phyloP scores from a whole-genome alignment of 2,329 filamentous ascomycete genomes.

The Paracoccidioides lutzii region DNA sequence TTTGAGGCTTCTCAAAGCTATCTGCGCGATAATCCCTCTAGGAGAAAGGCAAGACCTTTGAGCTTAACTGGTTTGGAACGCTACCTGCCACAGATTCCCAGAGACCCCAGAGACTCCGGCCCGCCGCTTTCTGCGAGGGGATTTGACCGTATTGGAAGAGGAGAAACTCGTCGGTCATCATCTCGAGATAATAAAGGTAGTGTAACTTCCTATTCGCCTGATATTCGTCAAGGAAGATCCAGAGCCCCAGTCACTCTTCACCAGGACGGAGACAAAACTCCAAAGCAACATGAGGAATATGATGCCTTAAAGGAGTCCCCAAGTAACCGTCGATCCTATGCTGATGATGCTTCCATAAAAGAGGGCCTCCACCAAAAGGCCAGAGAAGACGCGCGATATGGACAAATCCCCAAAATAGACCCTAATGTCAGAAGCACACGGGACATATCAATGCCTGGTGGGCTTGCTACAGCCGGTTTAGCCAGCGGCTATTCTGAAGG shows the following conservation, averaged over 20 bases:
- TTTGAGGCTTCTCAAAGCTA: conserved; percentile 22
- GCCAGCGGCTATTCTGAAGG: conserved; percentile 25
- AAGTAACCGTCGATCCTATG: conserved; percentile 7
- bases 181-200: conserved; percentile 16
- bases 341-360: conserved; percentile 3
- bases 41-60: conserved; percentile 23
- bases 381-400: neutral
- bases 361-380: conserved; percentile 2
- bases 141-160: conserved; percentile 19
- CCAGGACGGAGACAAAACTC: conserved; percentile 35
- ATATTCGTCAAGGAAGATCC: conserved; percentile 22
- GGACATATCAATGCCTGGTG: conserved; percentile 9
- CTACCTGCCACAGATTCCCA: conserved; percentile 15
- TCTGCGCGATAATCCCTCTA: conserved; percentile 20
- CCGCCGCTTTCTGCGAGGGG: conserved; percentile 28
- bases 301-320: conserved; percentile 31
- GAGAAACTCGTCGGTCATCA: conserved; percentile 11
- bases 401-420: neutral
- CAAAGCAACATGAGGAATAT: conserved; percentile 31
- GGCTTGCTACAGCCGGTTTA: conserved; percentile 26
- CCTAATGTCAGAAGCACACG: neutral
- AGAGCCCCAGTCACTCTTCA: conserved; percentile 35
- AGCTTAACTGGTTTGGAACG: conserved; percentile 30
- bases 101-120: conserved; percentile 12
- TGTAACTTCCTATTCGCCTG: conserved; percentile 25